Percentiles rank a stretch among this genome's conserved stretches.
Conservation (phyloP, 2,329 filamentous ascomycete genomes). For the Sporothrix schenckii region DNA sequence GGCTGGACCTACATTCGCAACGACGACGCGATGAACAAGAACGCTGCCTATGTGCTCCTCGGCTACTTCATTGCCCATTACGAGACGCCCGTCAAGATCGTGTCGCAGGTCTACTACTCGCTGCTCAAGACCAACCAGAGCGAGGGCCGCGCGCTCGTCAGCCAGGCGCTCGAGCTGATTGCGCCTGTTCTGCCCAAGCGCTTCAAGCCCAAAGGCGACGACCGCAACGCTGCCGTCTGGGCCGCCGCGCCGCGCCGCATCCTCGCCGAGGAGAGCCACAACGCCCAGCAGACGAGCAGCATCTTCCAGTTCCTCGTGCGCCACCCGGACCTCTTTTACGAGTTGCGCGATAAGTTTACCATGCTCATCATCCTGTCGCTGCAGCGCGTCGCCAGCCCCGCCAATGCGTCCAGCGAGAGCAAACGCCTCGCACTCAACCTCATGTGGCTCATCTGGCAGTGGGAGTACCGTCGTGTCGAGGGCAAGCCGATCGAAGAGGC, state of each 20-base stretch:
- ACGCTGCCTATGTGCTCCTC: constrained; percentile 94
- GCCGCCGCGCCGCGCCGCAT: constrained; percentile 88
- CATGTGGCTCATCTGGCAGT: constrained; percentile 87
- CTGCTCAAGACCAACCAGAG: constrained; percentile 92
- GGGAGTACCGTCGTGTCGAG: constrained; percentile 82
- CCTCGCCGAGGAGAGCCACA: constrained; percentile 89
- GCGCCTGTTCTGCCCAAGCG: constrained; percentile 91
- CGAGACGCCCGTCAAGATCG: constrained; percentile 94
- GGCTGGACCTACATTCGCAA: constrained; percentile 97
- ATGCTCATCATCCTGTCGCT: constrained; percentile 86
- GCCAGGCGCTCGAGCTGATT: constrained; percentile 90
- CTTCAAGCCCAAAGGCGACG: constrained; percentile 62
- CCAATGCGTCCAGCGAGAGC: constrained; percentile 84
- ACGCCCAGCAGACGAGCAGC: constrained; percentile 91
- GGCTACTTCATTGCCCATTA: constrained; percentile 97
- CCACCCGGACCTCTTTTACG: constrained; percentile 91
- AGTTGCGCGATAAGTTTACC: constrained; percentile 88
- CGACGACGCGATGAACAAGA: constrained; percentile 99
- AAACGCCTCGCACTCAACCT: constrained; percentile 89
- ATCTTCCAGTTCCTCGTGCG: constrained; percentile 97
- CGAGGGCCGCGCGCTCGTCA: constrained; percentile 87
- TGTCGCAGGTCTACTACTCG: constrained; percentile 90
- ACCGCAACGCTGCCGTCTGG: constrained; percentile 76
- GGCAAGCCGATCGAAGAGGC: constrained; percentile 49
- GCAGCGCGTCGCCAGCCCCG: constrained; percentile 80